Evolutionary conservation across 2,329 filamentous ascomycete species (phyloP).

Genomic region (Diaporthe sp.): DNA sequence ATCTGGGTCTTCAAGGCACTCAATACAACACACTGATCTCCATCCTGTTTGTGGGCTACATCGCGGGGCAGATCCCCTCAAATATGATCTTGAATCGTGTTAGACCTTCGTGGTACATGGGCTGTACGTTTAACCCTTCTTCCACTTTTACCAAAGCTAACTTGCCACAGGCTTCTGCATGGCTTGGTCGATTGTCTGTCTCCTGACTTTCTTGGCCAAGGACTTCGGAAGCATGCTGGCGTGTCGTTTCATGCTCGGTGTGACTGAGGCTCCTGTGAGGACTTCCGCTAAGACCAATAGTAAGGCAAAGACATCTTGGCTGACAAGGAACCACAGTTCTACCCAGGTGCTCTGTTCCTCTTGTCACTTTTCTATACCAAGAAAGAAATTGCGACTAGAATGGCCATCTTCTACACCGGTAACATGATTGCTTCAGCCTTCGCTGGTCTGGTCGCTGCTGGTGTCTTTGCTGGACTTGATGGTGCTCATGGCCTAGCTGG

Average conservation of each 20-base stretch:
- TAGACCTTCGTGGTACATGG: slow-evolving; percentile 48
- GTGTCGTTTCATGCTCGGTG: slow-evolving; percentile 57
- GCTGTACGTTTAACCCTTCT: neutral
- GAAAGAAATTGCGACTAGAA: slow-evolving; percentile 73
- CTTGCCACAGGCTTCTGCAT: slow-evolving; percentile 48
- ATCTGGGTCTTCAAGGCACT: slow-evolving; percentile 17
- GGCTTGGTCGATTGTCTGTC: slow-evolving; percentile 48
- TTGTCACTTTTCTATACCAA: slow-evolving; percentile 75
- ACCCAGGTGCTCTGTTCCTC: slow-evolving; percentile 63
- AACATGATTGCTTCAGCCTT: slow-evolving; percentile 78
- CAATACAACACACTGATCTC: slow-evolving; percentile 24
- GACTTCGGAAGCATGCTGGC: slow-evolving; percentile 53
- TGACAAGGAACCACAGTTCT: slow-evolving; percentile 43
- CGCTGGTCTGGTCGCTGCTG: slow-evolving; percentile 73
- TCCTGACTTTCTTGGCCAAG: neutral
- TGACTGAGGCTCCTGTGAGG: slow-evolving; percentile 54
- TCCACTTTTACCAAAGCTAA: neutral
- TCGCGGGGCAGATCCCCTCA: slow-evolving; percentile 61
- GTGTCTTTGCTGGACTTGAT: slow-evolving; percentile 72
- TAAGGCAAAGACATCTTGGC: neutral
- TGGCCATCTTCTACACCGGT: slow-evolving; percentile 70
- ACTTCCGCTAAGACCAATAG: no score
- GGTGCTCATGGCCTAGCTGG: slow-evolving; percentile 51
- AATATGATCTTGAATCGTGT: slow-evolving; percentile 58
- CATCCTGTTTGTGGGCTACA: slow-evolving; percentile 50